Conservation (phyloP, 2,329 filamentous ascomycete genomes). For the Sarocladiaceae sp. region DNA sequence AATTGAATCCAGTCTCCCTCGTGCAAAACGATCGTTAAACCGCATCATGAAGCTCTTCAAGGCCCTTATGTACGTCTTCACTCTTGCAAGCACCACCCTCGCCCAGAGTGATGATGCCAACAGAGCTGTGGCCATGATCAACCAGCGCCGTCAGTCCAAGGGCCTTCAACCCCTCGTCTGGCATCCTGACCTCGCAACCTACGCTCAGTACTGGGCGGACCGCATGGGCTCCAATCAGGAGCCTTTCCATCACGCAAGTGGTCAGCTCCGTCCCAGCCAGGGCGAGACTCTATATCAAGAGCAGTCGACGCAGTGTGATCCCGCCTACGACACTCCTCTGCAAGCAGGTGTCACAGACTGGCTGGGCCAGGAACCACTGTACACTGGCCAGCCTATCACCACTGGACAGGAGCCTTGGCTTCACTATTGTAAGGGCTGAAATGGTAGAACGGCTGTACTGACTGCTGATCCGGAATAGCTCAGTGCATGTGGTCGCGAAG, state of each 20-base stretch:
- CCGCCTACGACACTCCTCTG: constrained; percentile 22
- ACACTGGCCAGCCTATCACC: constrained; percentile 22
- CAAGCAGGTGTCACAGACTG: constrained; percentile 23
- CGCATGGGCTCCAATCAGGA: constrained; percentile 23
- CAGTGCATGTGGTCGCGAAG: constrained; percentile 30
- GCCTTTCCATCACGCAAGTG: constrained; percentile 25
- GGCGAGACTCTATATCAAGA: constrained; percentile 29
- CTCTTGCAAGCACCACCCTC: constrained; percentile 3
- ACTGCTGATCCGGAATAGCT: constrained; percentile 17
- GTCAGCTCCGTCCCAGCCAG: constrained; percentile 23
- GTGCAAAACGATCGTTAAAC: no score
- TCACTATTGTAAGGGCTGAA: constrained; percentile 27
- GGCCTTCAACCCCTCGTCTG: constrained; percentile 22
- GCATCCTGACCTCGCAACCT: constrained; percentile 23
- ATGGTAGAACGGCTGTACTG: not conserved
- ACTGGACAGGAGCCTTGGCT: constrained; percentile 28
- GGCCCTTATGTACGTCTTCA: constrained; percentile 11
- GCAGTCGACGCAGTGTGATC: constrained; percentile 22
- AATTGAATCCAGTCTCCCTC: no score
- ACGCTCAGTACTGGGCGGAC: constrained; percentile 28
- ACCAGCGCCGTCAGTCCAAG: constrained; percentile 23
- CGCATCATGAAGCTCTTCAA: constrained; percentile 11
- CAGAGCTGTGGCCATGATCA: constrained; percentile 22
- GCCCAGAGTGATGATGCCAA: constrained; percentile 18
- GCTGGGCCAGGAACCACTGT: constrained; percentile 24